Base-by-base conservation (phyloP, 1,284 basidiomycete genomes). In the Polyporus tsugae region DNA sequence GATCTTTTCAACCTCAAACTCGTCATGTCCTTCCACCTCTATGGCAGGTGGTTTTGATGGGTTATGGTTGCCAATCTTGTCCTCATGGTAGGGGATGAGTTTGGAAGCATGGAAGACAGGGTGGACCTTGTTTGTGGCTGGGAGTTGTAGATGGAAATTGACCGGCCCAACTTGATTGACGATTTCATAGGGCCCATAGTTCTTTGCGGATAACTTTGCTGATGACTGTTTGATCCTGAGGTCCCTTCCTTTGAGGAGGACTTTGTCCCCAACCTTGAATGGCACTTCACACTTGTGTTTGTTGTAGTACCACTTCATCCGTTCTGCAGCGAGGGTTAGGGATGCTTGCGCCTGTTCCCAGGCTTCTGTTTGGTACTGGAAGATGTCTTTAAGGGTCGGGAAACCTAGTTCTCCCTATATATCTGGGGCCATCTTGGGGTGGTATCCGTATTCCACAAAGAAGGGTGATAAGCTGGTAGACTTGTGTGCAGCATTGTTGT, bases 221-320 rank as follows among this genome's bases (percentile, higher is more conserved):
- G 9, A 6, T 10, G 49, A 22, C 9, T 52, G 9, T 10, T 22
- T 19, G 25, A 52, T 52, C 49, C 19, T 36, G 5, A 59, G 57
- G 33, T 59, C 39, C 1, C 22, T 29, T 19, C 35, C 59, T 42
- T 60, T 42, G 38, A 60, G 59, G 39, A 39, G 25, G 17, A 60
- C 59, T 5, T 44, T 29, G 59, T 41, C 59, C 19, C 42, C 38
- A 41, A 60, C 59, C 19, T 60, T 60, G 59, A 60, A 60, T 2
- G 29, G 29, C 2, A 29, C 29, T 29, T 29, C 29, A 29, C 29
- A 1, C 29, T 29, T 29, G 29, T 29, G 29, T 2, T 29, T 29
- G 29, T 29, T 2, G 2, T 29, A 29, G 29, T 29, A 29, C 29
- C 29, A 29, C 29, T 29, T 29, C 29, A 29, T 29, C 2, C 29